Evolutionary conservation across 2,329 filamentous ascomycete genomes (phyloP).

Genomic region (Amesomyces nigricolor): DNA sequence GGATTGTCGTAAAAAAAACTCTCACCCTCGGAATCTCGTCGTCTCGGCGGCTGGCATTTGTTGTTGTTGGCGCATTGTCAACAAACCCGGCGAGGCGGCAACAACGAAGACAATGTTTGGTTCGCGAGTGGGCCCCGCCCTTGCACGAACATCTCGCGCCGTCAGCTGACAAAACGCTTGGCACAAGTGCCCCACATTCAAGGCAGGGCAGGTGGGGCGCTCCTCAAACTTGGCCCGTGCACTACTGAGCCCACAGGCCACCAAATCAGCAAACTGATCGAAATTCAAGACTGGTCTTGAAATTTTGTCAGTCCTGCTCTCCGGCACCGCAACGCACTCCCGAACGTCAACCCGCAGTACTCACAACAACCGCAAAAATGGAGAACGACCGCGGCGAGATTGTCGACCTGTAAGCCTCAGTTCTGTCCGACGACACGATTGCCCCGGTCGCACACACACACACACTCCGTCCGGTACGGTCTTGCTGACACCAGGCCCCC

Average conservation of each 20-base stretch:
- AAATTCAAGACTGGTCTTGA: slow-evolving; percentile 25
- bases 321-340: slow-evolving; percentile 28
- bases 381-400: slow-evolving; percentile 98
- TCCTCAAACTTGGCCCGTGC: slow-evolving; percentile 19
- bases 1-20: too few species aligned
- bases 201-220: too few species aligned
- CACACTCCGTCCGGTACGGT: neutral
- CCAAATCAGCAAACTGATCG: slow-evolving; percentile 26
- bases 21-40: neutral
- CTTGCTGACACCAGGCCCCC: slow-evolving; percentile 28
- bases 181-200: slow-evolving; percentile 4
- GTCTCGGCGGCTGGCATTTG: neutral
- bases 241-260: slow-evolving; percentile 23
- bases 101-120: neutral
- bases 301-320: slow-evolving; percentile 28
- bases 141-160: slow-evolving; percentile 24
- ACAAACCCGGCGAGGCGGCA: slow-evolving; percentile 3
- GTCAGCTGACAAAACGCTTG: slow-evolving; percentile 29
- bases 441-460: neutral
- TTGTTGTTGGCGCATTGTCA: neutral
- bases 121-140: neutral
- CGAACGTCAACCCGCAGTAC: slow-evolving; percentile 30
- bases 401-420: slow-evolving; percentile 80
- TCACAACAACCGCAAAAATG: slow-evolving; percentile 62
- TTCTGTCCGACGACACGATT: slow-evolving; percentile 5